These are phyloP conservation scores for Penicillium glabrum DNA, from an alignment of 2,329 filamentous ascomycete genomes.

Conservation along the genomic window DNA sequence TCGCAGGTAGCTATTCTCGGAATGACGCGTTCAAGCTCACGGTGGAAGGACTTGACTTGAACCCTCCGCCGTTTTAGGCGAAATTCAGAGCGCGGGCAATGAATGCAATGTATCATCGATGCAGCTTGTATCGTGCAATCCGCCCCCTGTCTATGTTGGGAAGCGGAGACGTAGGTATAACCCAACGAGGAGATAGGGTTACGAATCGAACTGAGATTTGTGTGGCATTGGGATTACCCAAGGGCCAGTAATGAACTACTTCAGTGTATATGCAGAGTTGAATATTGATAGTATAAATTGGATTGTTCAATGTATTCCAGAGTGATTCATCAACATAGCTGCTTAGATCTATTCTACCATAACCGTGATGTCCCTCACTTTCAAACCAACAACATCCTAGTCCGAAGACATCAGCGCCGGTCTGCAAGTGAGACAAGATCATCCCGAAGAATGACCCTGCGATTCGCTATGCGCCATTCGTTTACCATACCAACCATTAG, in stretches of 20 bases:
- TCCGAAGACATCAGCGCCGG: constrained; percentile 32
- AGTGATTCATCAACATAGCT: not conserved
- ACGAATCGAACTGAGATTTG: too few relatives aligned
- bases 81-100: not conserved
- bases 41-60: constrained; percentile 61
- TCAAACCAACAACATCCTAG: constrained; percentile 43
- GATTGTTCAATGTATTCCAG: not conserved
- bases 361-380: constrained; percentile 37
- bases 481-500: constrained; percentile 82
- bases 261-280: not conserved
- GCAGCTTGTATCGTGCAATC: not conserved
- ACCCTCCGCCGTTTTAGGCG: constrained; percentile 53
- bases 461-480: constrained; percentile 81
- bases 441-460: constrained; percentile 20
- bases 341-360: not conserved
- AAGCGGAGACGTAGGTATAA: too few relatives aligned
- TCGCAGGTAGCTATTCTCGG: constrained; percentile 81
- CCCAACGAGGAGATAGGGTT: too few relatives aligned
- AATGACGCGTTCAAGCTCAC: constrained; percentile 63
- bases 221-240: too few relatives aligned
- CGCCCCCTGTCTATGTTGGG: too few relatives aligned
- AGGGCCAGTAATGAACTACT: too few relatives aligned
- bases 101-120: not conserved
- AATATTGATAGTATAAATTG: not conserved
- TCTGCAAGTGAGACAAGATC: constrained; percentile 42